These are phyloP conservation scores for Drechslerella coelobrocha DNA, from an alignment of 2,329 filamentous ascomycete genomes.

Conservation along the genomic window DNA sequence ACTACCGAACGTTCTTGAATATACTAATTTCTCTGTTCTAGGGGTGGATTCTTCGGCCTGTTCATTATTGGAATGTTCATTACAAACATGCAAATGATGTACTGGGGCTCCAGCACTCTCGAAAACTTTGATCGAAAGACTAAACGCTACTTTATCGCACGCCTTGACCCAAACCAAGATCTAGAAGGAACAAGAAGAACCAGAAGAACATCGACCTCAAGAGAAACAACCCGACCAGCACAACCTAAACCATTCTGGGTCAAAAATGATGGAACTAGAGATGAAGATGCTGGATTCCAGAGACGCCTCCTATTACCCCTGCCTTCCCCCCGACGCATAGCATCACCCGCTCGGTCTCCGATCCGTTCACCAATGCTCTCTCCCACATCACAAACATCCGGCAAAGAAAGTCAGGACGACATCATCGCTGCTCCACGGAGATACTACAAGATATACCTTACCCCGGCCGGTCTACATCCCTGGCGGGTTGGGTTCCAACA, in stretches of 20 bases:
- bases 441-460: slow-evolving; percentile 48
- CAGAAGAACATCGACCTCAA: slow-evolving; percentile 22
- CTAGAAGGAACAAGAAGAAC: slow-evolving; percentile 19
- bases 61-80: slow-evolving; percentile 47
- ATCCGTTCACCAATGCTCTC: slow-evolving; percentile 9
- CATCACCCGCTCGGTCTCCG: slow-evolving; percentile 26
- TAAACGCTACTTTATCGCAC: slow-evolving; percentile 46
- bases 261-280: slow-evolving; percentile 35
- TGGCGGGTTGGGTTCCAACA: slow-evolving; percentile 45
- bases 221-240: slow-evolving; percentile 15
- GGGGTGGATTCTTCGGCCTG: slow-evolving; percentile 47
- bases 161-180: slow-evolving; percentile 41
- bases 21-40: slow-evolving; percentile 15
- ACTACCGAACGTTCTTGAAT: not conserved
- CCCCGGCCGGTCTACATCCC: slow-evolving; percentile 33
- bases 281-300: slow-evolving; percentile 41
- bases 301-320: slow-evolving; percentile 33
- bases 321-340: slow-evolving; percentile 20
- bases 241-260: slow-evolving; percentile 43
- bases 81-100: slow-evolving; percentile 43
- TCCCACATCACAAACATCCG: slow-evolving; percentile 10
- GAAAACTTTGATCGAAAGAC: slow-evolving; percentile 50
- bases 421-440: slow-evolving; percentile 17
- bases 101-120: slow-evolving; percentile 42
- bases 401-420: slow-evolving; percentile 16